Evolutionary conservation across 2,329 filamentous ascomycete genomes (phyloP).

Genomic region (Apiospora arundinis): DNA sequence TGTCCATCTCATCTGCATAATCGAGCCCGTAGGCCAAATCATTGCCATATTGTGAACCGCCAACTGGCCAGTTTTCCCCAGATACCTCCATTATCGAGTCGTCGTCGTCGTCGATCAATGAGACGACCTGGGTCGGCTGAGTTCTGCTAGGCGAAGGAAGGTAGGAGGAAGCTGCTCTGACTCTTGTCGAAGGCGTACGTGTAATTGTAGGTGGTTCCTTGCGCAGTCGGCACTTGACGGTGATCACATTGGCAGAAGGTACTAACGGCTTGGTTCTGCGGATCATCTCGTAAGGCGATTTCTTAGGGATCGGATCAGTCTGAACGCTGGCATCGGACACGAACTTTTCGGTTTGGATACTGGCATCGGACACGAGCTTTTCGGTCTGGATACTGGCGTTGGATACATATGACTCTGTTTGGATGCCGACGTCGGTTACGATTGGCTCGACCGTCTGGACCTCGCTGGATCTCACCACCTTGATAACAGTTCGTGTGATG

Average conservation of each 20-base stretch:
- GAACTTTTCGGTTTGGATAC: too few relatives aligned
- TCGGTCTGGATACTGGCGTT: too few relatives aligned
- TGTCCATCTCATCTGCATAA: neutral
- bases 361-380: too few relatives aligned
- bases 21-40: neutral
- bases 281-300: neutral
- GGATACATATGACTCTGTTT: too few relatives aligned
- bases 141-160: neutral
- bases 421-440: too few relatives aligned
- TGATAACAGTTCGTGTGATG: neutral
- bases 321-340: neutral
- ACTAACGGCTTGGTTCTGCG: neutral
- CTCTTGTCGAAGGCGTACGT: neutral
- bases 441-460: neutral
- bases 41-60: neutral
- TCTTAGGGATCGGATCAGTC: neutral
- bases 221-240: constrained; percentile 14
- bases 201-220: neutral
- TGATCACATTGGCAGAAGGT: neutral
- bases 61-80: neutral
- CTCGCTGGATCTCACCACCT: neutral
- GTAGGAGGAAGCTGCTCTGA: neutral
- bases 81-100: neutral
- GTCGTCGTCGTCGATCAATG: constrained; percentile 5
- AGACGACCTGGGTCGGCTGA: neutral